Percentiles rank a stretch among this genome's conserved stretches.
phyloP scores from a whole-genome alignment of 2,329 filamentous ascomycete genomes.

The Fusarium continuum region DNA sequence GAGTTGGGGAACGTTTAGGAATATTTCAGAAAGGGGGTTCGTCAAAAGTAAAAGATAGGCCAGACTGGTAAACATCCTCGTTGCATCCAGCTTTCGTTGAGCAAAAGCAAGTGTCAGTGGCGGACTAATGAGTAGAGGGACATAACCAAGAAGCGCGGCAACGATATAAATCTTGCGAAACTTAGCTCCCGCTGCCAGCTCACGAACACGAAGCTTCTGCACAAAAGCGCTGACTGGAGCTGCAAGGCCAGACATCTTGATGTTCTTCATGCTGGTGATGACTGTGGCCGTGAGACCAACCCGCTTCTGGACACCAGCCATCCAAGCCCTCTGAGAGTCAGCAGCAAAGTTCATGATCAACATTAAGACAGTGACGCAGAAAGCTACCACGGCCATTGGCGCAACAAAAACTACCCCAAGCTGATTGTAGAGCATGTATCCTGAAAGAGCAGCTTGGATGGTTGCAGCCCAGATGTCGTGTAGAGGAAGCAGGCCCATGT shows the following conservation, averaged over 20 bases:
- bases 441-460: constrained; percentile 55
- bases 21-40: constrained; percentile 5
- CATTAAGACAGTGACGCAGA: constrained; percentile 31
- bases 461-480: constrained; percentile 54
- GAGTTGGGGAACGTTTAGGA: neutral
- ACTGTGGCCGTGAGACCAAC: constrained; percentile 45
- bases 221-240: constrained; percentile 43
- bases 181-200: constrained; percentile 42
- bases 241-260: constrained; percentile 46
- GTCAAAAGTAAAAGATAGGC: constrained; percentile 4
- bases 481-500: constrained; percentile 45
- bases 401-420: constrained; percentile 58
- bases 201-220: constrained; percentile 41
- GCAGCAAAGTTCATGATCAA: constrained; percentile 27
- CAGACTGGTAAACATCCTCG: constrained; percentile 45
- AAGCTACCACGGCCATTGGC: constrained; percentile 55
- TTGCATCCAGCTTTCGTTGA: constrained; percentile 35
- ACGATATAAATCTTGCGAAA: constrained; percentile 41
- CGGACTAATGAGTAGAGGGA: constrained; percentile 49
- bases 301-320: constrained; percentile 48
- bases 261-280: constrained; percentile 46
- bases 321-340: constrained; percentile 48
- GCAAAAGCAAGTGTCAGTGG: constrained; percentile 47
- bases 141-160: constrained; percentile 43
- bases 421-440: constrained; percentile 57